Percentiles rank a stretch among this genome's conserved stretches.
phyloP scores from a whole-genome alignment of 2,329 filamentous ascomycete species.

The Monascus ruber region DNA sequence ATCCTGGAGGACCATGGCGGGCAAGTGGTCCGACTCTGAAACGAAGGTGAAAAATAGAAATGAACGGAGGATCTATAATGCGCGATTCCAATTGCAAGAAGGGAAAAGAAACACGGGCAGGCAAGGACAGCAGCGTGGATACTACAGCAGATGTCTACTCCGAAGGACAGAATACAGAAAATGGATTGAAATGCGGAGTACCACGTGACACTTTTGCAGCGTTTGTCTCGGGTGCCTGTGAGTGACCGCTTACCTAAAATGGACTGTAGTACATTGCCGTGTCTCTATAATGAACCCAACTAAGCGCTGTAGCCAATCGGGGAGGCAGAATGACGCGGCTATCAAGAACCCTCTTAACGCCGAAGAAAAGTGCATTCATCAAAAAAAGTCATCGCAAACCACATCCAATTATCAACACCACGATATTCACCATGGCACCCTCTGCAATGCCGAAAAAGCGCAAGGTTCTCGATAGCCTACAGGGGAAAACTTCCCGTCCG shows the following conservation, averaged over 20 bases:
- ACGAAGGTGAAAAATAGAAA: too few species aligned
- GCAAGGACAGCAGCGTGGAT: too few species aligned
- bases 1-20: slow-evolving; percentile 92
- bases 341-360: slow-evolving; percentile 15
- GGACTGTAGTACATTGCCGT: slow-evolving; percentile 7
- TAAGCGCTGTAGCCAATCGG: slow-evolving; percentile 26
- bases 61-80: too few species aligned
- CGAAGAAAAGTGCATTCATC: slow-evolving; percentile 13
- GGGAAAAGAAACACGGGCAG: too few species aligned
- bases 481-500: slow-evolving; percentile 39
- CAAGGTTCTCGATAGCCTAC: slow-evolving; percentile 49
- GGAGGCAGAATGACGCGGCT: slow-evolving; percentile 15
- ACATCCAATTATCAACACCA: slow-evolving; percentile 6
- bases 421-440: slow-evolving; percentile 25
- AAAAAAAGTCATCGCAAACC: slow-evolving; percentile 2
- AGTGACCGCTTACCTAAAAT: not conserved
- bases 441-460: slow-evolving; percentile 38
- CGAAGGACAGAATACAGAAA: too few species aligned
- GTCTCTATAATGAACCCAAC: slow-evolving; percentile 2
- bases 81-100: too few species aligned
- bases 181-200: too few species aligned
- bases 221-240: too few species aligned
- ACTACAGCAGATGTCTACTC: too few species aligned
- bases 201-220: too few species aligned
- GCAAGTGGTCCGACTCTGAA: not conserved